Evolutionary conservation across 2,329 filamentous ascomycete species (phyloP).

Genomic region (Phialemonium atrogriseum): DNA sequence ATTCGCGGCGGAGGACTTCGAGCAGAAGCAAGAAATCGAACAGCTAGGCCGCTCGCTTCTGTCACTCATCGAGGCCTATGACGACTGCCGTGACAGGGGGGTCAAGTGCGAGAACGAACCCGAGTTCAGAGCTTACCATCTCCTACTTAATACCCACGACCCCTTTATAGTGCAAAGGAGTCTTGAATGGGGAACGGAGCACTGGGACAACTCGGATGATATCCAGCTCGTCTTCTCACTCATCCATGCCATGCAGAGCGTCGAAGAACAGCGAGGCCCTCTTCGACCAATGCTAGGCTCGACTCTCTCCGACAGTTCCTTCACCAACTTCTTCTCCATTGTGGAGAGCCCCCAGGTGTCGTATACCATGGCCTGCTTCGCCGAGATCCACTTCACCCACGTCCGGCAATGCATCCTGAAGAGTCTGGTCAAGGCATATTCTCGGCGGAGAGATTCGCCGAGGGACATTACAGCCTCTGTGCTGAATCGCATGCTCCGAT

Average conservation of each 20-base stretch:
- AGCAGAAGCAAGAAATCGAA: slow-evolving; percentile 59
- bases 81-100: slow-evolving; percentile 52
- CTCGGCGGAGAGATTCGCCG: slow-evolving; percentile 46
- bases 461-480: slow-evolving; percentile 51
- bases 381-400: slow-evolving; percentile 57
- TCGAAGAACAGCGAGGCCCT: slow-evolving; percentile 48
- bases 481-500: slow-evolving; percentile 51
- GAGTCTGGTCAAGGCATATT: slow-evolving; percentile 45
- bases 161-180: slow-evolving; percentile 48
- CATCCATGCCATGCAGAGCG: slow-evolving; percentile 52
- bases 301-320: slow-evolving; percentile 39
- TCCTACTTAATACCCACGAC: slow-evolving; percentile 53
- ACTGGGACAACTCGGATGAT: slow-evolving; percentile 46
- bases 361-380: slow-evolving; percentile 63
- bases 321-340: slow-evolving; percentile 51
- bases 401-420: slow-evolving; percentile 51
- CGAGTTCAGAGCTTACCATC: slow-evolving; percentile 58
- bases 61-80: slow-evolving; percentile 58
- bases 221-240: slow-evolving; percentile 55
- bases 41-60: slow-evolving; percentile 58
- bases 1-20: slow-evolving; percentile 50
- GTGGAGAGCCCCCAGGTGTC: slow-evolving; percentile 48
- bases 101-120: slow-evolving; percentile 54
- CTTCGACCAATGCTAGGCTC: slow-evolving; percentile 40
- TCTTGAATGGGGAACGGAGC: slow-evolving; percentile 44